Conservation (phyloP, 2,329 filamentous ascomycete species). For the Onygenales sp. region DNA sequence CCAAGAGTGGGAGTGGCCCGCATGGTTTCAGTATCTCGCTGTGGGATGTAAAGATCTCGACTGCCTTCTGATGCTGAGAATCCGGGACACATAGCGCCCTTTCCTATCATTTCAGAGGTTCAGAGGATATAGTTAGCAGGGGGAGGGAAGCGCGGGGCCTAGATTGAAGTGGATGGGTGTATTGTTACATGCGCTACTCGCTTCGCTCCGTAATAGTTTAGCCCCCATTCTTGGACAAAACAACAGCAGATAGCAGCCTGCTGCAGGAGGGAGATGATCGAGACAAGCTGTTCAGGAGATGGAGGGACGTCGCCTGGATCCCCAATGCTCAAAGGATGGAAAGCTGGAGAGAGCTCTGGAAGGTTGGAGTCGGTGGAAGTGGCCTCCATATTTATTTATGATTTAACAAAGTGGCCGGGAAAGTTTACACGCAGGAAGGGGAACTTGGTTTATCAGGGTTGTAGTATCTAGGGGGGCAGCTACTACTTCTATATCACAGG, state of each 20-base stretch:
- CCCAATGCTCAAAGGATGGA: neutral
- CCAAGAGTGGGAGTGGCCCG: neutral
- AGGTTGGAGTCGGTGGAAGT: neutral
- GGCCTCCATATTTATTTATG: neutral
- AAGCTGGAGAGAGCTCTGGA: neutral
- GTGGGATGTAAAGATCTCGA: neutral
- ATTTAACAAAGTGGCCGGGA: neutral
- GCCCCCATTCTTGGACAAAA: neutral
- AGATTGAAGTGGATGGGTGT: neutral
- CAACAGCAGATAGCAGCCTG: neutral
- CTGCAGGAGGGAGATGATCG: neutral
- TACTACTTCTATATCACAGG: no score
- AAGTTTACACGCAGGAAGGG: no score
- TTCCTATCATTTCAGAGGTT: neutral
- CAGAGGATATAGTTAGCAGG: neutral
- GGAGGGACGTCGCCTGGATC: neutral
- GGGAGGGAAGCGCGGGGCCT: neutral
- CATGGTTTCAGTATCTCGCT: neutral
- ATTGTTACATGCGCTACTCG: neutral
- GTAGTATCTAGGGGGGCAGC: no score
- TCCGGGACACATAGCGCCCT: neutral
- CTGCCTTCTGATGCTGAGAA: neutral
- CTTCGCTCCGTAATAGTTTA: neutral
- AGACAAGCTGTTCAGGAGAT: conserved; percentile 5
- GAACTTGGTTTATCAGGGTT: no score